Evolutionary conservation across 305 asterid species (phyloP).

Genomic region (Solanum hybrid): DNA sequence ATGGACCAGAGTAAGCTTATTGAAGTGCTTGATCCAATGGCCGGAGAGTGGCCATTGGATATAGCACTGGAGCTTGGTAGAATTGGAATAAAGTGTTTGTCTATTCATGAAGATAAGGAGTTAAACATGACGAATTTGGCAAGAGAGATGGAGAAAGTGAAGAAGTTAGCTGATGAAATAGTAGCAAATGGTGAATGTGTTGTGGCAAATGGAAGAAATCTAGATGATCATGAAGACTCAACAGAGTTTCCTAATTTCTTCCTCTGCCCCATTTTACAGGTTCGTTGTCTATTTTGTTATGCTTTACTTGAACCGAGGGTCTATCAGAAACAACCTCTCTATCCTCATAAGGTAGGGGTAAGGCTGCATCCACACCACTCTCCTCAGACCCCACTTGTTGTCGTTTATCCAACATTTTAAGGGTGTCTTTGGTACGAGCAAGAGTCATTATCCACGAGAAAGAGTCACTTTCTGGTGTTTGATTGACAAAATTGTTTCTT

Average conservation of each 20-base stretch:
- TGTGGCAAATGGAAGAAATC: slow-evolving; percentile 14
- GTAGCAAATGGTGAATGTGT: slow-evolving; percentile 13
- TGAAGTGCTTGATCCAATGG: slow-evolving; percentile 27
- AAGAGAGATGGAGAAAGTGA: slow-evolving; percentile 36
- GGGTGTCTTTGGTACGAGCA: not conserved
- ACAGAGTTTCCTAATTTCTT: slow-evolving; percentile 34
- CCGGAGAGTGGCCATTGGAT: slow-evolving; percentile 57
- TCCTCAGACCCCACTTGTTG: not conserved
- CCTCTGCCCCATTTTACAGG: slow-evolving; percentile 63
- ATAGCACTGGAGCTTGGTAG: slow-evolving; percentile 46
- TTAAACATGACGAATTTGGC: slow-evolving; percentile 17
- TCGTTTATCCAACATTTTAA: not conserved
- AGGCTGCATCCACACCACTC: not conserved
- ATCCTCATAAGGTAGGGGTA: not conserved
- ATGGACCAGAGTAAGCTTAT: slow-evolving; percentile 14
- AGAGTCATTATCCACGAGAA: not conserved
- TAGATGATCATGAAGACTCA: slow-evolving; percentile 10
- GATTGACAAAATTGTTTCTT: not conserved
- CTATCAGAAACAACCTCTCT: not conserved
- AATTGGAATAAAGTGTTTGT: slow-evolving; percentile 39
- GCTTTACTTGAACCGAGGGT: not conserved
- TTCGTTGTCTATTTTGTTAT: not conserved
- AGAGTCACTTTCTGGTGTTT: not conserved
- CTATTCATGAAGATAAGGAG: slow-evolving; percentile 17
- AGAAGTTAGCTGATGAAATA: slow-evolving; percentile 39